Conservation (phyloP, 805 yeast species). For the Myxozyma geophila region DNA sequence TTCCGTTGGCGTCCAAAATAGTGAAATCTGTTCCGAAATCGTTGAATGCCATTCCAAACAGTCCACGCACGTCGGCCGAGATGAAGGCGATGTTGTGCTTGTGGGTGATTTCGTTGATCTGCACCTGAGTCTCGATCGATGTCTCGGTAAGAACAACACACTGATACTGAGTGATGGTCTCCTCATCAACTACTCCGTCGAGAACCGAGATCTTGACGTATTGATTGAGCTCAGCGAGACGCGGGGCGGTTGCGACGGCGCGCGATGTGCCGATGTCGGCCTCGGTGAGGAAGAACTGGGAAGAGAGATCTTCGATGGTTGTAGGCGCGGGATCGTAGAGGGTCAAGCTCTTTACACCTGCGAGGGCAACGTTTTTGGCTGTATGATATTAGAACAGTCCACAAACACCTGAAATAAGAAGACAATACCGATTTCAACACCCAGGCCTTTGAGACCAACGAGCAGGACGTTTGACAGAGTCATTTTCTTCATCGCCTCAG, state of each 20-base stretch:
- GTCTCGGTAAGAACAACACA: slow-evolving; percentile 83
- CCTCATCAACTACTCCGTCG: slow-evolving; percentile 57
- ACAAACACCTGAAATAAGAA: background rate
- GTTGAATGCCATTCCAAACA: slow-evolving; percentile 85
- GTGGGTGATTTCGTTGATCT: slow-evolving; percentile 77
- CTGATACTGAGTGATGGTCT: slow-evolving; percentile 63
- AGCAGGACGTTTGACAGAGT: slow-evolving; percentile 89
- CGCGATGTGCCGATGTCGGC: slow-evolving; percentile 77
- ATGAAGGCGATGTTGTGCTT: slow-evolving; percentile 75
- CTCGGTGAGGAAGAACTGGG: slow-evolving; percentile 77
- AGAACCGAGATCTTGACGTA: slow-evolving; percentile 85
- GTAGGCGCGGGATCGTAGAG: slow-evolving; percentile 80
- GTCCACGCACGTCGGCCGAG: slow-evolving; percentile 79
- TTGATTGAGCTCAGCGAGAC: slow-evolving; percentile 79
- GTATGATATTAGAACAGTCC: background rate
- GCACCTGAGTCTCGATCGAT: slow-evolving; percentile 71
- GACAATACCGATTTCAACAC: slow-evolving; percentile 74
- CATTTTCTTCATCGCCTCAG: slow-evolving; percentile 98
- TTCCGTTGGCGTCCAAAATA: slow-evolving; percentile 86
- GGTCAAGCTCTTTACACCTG: slow-evolving; percentile 92
- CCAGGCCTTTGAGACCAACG: slow-evolving; percentile 89
- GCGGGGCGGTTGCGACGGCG: slow-evolving; percentile 69
- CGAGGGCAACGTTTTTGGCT: slow-evolving; percentile 90
- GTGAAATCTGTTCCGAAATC: slow-evolving; percentile 86
- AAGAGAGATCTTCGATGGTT: slow-evolving; percentile 71